Evolutionary conservation across 2,329 filamentous ascomycete genomes (phyloP).

Genomic region (Penicillium hordei): DNA sequence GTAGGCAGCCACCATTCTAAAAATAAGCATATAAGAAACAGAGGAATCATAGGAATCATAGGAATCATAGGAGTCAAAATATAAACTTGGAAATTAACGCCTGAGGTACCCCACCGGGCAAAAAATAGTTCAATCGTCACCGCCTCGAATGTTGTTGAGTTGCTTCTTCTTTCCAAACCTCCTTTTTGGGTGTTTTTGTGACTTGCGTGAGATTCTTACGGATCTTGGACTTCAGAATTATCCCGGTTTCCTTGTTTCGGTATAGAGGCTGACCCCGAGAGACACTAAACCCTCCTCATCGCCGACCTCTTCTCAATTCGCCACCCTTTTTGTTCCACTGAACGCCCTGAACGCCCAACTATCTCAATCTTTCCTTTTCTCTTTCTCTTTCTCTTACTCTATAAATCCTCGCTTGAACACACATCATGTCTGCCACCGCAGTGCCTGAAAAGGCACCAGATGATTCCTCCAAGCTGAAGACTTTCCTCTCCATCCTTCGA

Average conservation of each 20-base stretch:
- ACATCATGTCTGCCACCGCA: constrained; percentile 33
- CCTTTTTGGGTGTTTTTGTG: background rate
- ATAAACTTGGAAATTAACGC: background rate
- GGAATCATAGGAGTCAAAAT: no score
- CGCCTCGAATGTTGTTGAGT: constrained; percentile 6
- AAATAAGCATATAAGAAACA: background rate
- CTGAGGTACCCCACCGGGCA: constrained; percentile 2
- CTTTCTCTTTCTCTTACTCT: background rate
- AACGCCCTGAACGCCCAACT: background rate
- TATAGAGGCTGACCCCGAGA: constrained; percentile 1
- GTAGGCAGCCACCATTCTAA: background rate
- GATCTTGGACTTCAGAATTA: background rate
- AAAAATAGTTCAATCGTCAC: constrained; percentile 14
- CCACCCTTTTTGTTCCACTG: background rate
- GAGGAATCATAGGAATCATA: background rate
- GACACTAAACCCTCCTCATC: background rate
- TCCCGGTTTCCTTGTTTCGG: background rate
- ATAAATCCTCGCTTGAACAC: background rate
- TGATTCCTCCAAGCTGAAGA: constrained; percentile 85
- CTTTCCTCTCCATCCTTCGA: constrained; percentile 81
- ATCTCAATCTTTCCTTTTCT: no score
- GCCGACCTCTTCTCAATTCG: background rate
- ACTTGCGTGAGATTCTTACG: background rate
- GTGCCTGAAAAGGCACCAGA: constrained; percentile 61
- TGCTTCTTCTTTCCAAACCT: background rate